Conservation (phyloP, 495 filamentous ascomycete genomes). For the Penicillium diatomitis region DNA sequence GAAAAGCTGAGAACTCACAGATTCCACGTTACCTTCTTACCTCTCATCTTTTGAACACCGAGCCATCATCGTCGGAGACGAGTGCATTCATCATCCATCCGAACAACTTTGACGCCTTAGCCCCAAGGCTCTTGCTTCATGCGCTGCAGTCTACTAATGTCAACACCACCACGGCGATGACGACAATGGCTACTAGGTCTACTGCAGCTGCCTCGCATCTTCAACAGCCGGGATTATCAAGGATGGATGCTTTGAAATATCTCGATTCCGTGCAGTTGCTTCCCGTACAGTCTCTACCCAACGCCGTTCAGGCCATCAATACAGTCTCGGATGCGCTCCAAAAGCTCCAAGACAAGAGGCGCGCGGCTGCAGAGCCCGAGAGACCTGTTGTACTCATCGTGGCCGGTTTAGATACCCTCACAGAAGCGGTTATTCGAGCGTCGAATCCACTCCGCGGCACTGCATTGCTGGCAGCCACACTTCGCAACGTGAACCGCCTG, state of each 20-base stretch:
- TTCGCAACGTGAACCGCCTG: conserved; percentile 28
- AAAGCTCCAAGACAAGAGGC: conserved; percentile 6
- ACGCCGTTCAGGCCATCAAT: conserved; percentile 26
- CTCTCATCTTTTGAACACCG: conserved; percentile 1
- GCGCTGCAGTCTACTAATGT: conserved; percentile 12
- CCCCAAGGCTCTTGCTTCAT: conserved; percentile 57
- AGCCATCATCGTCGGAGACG: conserved; percentile 8
- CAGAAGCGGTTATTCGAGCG: conserved; percentile 29
- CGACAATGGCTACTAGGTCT: too few relatives aligned
- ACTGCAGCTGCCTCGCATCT: neutral
- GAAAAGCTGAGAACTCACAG: conserved; percentile 1
- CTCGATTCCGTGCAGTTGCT: conserved; percentile 34
- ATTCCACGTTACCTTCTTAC: conserved; percentile 11
- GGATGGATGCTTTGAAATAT: conserved; percentile 23
- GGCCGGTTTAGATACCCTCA: conserved; percentile 31
- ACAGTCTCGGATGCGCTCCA: conserved; percentile 23
- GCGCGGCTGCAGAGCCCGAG: neutral
- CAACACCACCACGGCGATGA: too few relatives aligned
- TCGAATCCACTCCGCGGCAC: conserved; percentile 33
- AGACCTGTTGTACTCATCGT: conserved; percentile 22
- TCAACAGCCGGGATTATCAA: conserved; percentile 14
- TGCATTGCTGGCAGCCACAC: conserved; percentile 23
- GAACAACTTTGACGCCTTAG: conserved; percentile 72
- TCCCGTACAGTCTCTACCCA: conserved; percentile 26
- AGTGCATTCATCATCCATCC: conserved; percentile 51